These are phyloP conservation scores for Mycena vulgaris DNA, from an alignment of 768 basidiomycete genomes.

Conservation along the genomic window DNA sequence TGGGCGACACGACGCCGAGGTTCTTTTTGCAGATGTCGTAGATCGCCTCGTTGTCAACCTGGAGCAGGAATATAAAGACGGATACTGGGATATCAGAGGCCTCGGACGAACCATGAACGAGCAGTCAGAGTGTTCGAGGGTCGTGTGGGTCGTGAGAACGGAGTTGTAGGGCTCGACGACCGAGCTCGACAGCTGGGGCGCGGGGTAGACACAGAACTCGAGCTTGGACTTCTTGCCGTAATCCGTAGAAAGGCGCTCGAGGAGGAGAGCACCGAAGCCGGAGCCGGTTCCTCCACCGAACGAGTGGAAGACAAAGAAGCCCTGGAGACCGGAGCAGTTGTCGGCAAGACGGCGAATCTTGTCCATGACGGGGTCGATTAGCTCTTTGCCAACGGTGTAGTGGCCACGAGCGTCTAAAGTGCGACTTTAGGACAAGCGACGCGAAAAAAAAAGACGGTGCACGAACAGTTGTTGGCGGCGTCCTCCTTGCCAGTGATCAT, in stretches of 20 bases:
- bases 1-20: slow-evolving; percentile 86
- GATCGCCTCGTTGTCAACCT: slow-evolving; percentile 99
- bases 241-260: slow-evolving; percentile 97
- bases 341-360: slow-evolving; percentile 97
- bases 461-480: slow-evolving; percentile 97
- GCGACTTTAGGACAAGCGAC: slow-evolving; percentile 35
- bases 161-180: slow-evolving; percentile 99
- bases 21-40: slow-evolving; percentile 99
- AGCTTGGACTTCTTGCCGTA: slow-evolving; percentile 99
- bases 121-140: slow-evolving; percentile 99
- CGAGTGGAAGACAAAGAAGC: slow-evolving; percentile 99
- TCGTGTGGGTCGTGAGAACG: slow-evolving; percentile 97
- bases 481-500: slow-evolving; percentile 99
- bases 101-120: slow-evolving; percentile 90
- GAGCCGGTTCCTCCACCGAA: slow-evolving; percentile 99
- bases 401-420: slow-evolving; percentile 94
- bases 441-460: slow-evolving; percentile 34
- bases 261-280: slow-evolving; percentile 97
- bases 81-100: neutral
- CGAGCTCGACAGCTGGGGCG: slow-evolving; percentile 93
- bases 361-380: slow-evolving; percentile 97
- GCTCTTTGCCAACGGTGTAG: slow-evolving; percentile 99
- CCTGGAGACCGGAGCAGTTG: slow-evolving; percentile 98
- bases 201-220: slow-evolving; percentile 98
- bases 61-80: slow-evolving; percentile 22